Evolutionary conservation across 2,329 filamentous ascomycete species (phyloP).

Genomic region (Aspergillus hortae): DNA sequence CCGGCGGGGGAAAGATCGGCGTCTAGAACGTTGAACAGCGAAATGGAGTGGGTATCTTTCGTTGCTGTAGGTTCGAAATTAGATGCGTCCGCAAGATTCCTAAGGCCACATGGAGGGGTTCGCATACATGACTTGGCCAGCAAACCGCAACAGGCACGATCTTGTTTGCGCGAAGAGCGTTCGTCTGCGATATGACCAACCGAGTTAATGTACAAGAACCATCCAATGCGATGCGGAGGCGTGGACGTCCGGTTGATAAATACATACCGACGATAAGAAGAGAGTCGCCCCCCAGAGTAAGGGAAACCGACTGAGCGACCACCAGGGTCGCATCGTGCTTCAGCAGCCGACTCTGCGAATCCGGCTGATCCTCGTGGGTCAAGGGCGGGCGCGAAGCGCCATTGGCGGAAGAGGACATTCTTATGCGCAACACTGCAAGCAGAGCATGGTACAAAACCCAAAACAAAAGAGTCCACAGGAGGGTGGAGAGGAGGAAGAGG

Average conservation of each 20-base stretch:
- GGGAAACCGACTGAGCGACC: conserved; percentile 56
- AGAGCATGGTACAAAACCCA: conserved; percentile 10
- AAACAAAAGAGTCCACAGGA: conserved; percentile 6
- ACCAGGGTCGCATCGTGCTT: conserved; percentile 46
- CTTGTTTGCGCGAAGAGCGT: conserved; percentile 47
- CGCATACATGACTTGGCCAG: conserved; percentile 49
- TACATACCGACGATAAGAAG: conserved; percentile 56
- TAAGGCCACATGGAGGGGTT: background rate
- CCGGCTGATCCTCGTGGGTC: conserved; percentile 26
- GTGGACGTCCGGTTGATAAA: background rate
- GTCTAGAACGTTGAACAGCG: conserved; percentile 82
- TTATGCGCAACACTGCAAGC: conserved; percentile 3
- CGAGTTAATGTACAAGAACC: conserved; percentile 2
- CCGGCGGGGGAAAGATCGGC: conserved; percentile 60
- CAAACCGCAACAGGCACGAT: conserved; percentile 53
- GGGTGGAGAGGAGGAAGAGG: conserved; percentile 8
- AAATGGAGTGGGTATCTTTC: conserved; percentile 58
- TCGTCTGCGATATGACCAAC: conserved; percentile 46
- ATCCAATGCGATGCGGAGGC: background rate
- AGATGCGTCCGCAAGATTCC: background rate
- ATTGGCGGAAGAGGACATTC: conserved; percentile 21
- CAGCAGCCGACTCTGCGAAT: conserved; percentile 27
- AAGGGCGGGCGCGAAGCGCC: conserved; percentile 20
- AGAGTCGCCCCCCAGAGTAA: conserved; percentile 59
- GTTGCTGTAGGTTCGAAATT: conserved; percentile 28